Percentiles rank a stretch among this genome's conserved stretches.
phyloP scores from a whole-genome alignment of 345 rosid species.

The Balakata baccata region DNA sequence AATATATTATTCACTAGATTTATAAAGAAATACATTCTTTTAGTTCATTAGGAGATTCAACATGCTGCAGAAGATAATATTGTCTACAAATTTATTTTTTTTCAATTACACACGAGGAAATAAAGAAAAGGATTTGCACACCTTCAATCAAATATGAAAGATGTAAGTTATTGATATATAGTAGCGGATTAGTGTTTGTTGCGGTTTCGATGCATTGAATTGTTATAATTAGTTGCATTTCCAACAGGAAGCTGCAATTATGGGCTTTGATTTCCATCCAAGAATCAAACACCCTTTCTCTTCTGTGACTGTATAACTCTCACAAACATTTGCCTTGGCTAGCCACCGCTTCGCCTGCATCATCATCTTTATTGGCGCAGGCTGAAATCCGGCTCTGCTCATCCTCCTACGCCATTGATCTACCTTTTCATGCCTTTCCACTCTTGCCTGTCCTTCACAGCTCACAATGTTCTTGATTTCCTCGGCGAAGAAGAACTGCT shows the following conservation, averaged over 20 bases:
- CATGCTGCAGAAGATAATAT: too few species aligned
- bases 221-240: background rate
- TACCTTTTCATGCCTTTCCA: constrained; percentile 52
- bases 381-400: constrained; percentile 55
- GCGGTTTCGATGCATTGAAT: too few species aligned
- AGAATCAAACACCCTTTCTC: constrained; percentile 56
- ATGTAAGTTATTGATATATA: too few species aligned
- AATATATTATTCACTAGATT: too few species aligned
- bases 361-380: constrained; percentile 33
- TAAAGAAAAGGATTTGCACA: too few species aligned
- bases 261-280: constrained; percentile 57
- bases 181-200: too few species aligned
- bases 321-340: constrained; percentile 31
- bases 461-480: constrained; percentile 66
- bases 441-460: constrained; percentile 50
- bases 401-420: constrained; percentile 58
- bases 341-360: constrained; percentile 46
- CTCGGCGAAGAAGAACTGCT: constrained; percentile 53
- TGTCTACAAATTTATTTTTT: too few species aligned
- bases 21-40: too few species aligned
- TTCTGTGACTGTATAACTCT: constrained; percentile 41
- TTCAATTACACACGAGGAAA: too few species aligned
- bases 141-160: background rate
- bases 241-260: constrained; percentile 57
- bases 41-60: too few species aligned